Percentiles rank a stretch among this genome's conserved stretches.
Conservation (phyloP, 495 filamentous ascomycete genomes). For the Rostrohypoxylon terebratum region DNA sequence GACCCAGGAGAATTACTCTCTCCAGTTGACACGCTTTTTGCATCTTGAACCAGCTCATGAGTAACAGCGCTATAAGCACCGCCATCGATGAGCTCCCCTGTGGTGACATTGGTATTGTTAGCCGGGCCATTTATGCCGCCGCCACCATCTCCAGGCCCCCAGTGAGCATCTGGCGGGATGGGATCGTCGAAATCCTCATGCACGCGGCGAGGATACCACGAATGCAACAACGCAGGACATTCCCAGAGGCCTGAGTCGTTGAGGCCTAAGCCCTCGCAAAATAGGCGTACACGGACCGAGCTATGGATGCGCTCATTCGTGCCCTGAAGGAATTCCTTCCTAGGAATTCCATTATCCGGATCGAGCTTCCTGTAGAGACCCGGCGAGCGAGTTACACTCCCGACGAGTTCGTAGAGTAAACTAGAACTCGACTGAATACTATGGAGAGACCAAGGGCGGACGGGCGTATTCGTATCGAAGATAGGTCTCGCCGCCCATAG, state of each 20-base stretch:
- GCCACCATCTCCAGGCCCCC: conserved; percentile 46
- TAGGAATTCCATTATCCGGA: conserved; percentile 60
- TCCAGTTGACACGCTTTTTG: background rate
- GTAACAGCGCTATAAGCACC: background rate
- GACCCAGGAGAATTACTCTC: conserved; percentile 7
- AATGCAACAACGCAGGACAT: conserved; percentile 61
- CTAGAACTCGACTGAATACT: conserved; percentile 61
- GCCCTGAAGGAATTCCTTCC: conserved; percentile 60
- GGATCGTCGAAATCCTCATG: conserved; percentile 49
- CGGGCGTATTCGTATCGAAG: conserved; percentile 60
- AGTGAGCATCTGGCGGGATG: conserved; percentile 50
- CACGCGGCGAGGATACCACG: conserved; percentile 54
- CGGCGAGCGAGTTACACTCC: conserved; percentile 65
- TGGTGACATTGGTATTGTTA: conserved; percentile 5
- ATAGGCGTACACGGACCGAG: conserved; percentile 66
- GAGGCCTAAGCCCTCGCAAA: conserved; percentile 65
- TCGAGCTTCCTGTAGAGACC: conserved; percentile 68
- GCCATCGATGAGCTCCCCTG: background rate
- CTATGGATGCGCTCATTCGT: conserved; percentile 76
- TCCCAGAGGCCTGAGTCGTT: conserved; percentile 67
- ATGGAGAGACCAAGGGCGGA: conserved; percentile 70
- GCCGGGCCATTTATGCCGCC: conserved; percentile 7
- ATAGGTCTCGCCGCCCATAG: conserved; percentile 61
- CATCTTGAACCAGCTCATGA: background rate
- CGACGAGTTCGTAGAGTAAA: conserved; percentile 64